phyloP scores from a whole-genome alignment of 108 stramenopile genomes.

The Pseudonitzschia pungens region DNA sequence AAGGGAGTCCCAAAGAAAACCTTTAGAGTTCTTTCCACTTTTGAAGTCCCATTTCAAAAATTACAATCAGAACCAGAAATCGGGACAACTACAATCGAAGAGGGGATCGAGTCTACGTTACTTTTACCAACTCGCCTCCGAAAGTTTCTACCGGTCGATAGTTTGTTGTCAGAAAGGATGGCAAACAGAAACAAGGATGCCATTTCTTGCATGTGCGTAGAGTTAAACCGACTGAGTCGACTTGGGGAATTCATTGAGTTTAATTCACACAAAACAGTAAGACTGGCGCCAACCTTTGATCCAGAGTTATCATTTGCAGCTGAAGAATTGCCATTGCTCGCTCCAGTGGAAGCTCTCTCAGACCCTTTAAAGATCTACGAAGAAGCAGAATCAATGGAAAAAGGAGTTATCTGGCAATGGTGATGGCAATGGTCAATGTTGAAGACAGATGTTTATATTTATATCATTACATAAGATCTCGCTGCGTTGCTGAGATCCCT shows the following conservation, averaged over 20 bases:
- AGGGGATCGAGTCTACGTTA: constrained; percentile 7
- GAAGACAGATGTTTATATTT: background rate
- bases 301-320: constrained; percentile 1
- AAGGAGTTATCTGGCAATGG: constrained; percentile 13
- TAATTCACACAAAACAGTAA: background rate
- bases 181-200: background rate
- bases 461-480: background rate
- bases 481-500: background rate
- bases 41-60: background rate
- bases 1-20: background rate
- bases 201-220: constrained; percentile 1
- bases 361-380: constrained; percentile 1
- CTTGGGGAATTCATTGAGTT: background rate
- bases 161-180: background rate
- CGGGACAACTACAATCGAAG: background rate
- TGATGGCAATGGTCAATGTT: too few species aligned
- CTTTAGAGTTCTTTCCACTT: background rate
- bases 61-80: background rate
- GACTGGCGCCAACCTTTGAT: background rate
- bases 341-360: constrained; percentile 1
- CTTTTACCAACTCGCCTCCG: background rate
- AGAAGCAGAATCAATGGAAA: background rate
- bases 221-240: constrained; percentile 19
- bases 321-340: constrained; percentile 5
- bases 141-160: background rate